Conservation (phyloP, 2,329 filamentous ascomycete species). For the Xylariaceae sp. region DNA sequence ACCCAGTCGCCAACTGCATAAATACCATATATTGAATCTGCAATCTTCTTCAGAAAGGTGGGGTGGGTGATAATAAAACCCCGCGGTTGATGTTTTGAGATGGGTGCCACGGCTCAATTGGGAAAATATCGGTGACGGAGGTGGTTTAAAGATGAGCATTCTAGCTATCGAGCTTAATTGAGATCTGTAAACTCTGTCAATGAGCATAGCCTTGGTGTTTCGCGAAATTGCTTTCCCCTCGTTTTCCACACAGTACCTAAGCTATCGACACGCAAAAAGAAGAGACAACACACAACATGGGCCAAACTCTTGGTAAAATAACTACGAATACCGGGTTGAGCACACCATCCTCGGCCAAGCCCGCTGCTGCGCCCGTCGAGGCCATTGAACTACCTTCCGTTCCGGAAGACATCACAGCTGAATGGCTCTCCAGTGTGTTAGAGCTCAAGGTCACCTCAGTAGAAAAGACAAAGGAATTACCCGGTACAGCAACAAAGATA, state of each 20-base stretch:
- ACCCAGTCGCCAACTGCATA: conserved; percentile 13
- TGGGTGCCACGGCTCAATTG: conserved; percentile 1
- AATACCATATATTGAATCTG: conserved; percentile 11
- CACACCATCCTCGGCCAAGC: conserved; percentile 1
- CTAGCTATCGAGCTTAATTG: neutral
- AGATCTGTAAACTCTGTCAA: too few relatives aligned
- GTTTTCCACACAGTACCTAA: neutral
- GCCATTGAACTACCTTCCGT: conserved; percentile 15
- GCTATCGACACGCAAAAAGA: neutral
- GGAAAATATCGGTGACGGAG: conserved; percentile 10
- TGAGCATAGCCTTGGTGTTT: neutral
- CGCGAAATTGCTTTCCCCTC: neutral
- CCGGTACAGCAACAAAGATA: conserved; percentile 26
- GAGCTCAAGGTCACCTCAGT: conserved; percentile 19
- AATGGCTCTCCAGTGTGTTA: conserved; percentile 23
- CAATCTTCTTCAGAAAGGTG: conserved; percentile 9
- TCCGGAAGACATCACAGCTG: conserved; percentile 22
- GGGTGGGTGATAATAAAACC: conserved; percentile 10
- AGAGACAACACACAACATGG: conserved; percentile 1
- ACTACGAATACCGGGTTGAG: neutral
- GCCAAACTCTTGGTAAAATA: conserved; percentile 10
- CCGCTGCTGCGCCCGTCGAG: conserved; percentile 1
- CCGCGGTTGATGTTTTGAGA: conserved; percentile 11
- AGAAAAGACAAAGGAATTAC: conserved; percentile 16
- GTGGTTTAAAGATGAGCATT: conserved; percentile 17